Evolutionary conservation across 352 stramenopile species (phyloP), one percentile per base, ranked within the genome.

Genomic region (Globisporangium rhizosaccharum): DNA sequence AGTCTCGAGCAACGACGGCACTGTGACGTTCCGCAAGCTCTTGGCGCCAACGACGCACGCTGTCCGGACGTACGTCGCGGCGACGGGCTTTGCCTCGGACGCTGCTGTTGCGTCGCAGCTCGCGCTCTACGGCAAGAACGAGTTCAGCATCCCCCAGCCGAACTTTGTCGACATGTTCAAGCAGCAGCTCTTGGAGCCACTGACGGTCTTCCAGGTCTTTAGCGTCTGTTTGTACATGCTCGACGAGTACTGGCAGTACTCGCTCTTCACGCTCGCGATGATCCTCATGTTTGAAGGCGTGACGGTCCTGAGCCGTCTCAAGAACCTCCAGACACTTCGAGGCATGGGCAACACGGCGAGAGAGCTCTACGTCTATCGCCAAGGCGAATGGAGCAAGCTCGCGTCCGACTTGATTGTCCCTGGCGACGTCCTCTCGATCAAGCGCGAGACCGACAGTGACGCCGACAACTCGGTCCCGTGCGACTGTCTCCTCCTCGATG

Each of bases 161-260:
- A 88, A 96, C 53, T 98, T 98, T 62, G 46, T 97, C 26, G 89
- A 96, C 60, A 89, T 99, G 70, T 97, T 99, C 60, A 88, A 93
- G 64, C 92, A 99, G 75, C 97, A 99, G 75, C 66, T 98, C 20
- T 72, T 99, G 12, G 96, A 98, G 64, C 97, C 97, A 18, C 94
- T 99, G 46, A 99, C 98, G 57, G 82, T 99, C 1, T 99, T 99
- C 72, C 97, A 99, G 85, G 81, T 99, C 53, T 97, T 99, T 52
- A 99, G 96, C 67, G 96, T 99, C 18, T 81, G 96, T 26, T 75
- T 99, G 25, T 99, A 98, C 89, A 98, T 93, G 76, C 79, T 99
- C 15, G 97, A 99, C 75, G 97, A 99, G 72, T 99, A 99, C 81
- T 99, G 97, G 96, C 96, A 99, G 74, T 99, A 99, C 79, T 97